Conservation (phyloP, 192 early-diverging fungal species). For the Coemansia sp. region DNA sequence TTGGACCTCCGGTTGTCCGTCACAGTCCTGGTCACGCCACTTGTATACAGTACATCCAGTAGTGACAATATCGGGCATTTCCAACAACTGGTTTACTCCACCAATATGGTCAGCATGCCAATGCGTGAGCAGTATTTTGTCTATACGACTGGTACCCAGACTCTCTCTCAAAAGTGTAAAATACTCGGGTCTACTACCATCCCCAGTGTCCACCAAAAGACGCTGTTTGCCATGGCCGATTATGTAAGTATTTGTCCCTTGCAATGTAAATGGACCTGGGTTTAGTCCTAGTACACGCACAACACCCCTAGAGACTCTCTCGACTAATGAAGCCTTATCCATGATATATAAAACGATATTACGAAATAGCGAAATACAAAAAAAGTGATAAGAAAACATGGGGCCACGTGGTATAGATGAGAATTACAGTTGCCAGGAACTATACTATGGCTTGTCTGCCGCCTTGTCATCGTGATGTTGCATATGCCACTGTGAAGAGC, state of each 20-base stretch:
- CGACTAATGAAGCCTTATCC: constrained; percentile 56
- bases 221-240: constrained; percentile 75
- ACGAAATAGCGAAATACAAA: neutral
- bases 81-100: constrained; percentile 55
- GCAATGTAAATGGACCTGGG: constrained; percentile 78
- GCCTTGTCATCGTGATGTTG: neutral
- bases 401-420: neutral
- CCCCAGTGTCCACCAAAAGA: constrained; percentile 79
- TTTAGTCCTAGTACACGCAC: constrained; percentile 78
- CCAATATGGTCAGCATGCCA: constrained; percentile 83
- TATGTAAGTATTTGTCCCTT: constrained; percentile 90
- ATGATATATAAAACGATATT: constrained; percentile 26
- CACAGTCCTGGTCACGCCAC: neutral
- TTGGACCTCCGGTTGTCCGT: constrained; percentile 8
- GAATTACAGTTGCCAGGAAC: neutral
- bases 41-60: constrained; percentile 41
- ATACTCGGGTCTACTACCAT: constrained; percentile 73
- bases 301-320: constrained; percentile 63
- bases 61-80: constrained; percentile 18
- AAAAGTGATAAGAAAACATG: neutral
- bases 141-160: constrained; percentile 55
- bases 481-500: neutral
- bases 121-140: constrained; percentile 79
- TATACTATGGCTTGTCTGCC: constrained; percentile 3
- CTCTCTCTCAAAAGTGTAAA: constrained; percentile 58